A percentile compares a stretch with the other conserved stretches of the same genome.
These are phyloP conservation scores for Friedmanniomyces endolithicus DNA, from an alignment of 495 filamentous ascomycete genomes.

Conservation along the genomic window DNA sequence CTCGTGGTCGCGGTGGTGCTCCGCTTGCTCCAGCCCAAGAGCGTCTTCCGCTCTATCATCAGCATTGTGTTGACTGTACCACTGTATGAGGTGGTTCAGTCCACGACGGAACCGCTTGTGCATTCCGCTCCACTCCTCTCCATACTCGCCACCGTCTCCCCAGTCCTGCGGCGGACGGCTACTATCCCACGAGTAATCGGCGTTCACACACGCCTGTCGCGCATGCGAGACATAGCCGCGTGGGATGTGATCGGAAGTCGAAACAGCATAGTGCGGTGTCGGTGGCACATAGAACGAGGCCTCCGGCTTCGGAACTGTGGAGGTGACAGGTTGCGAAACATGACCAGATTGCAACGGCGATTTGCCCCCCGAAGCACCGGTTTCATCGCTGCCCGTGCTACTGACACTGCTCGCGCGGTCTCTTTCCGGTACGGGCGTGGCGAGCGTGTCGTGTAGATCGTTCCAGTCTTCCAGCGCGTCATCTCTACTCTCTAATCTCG, in stretches of 20 bases:
- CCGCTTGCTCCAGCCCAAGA: constrained; percentile 16
- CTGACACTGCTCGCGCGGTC: constrained; percentile 29
- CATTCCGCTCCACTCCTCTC: constrained; percentile 93
- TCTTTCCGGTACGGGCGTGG: constrained; percentile 16
- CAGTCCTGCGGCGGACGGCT: constrained; percentile 61
- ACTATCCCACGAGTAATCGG: constrained; percentile 94
- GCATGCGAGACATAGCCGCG: constrained; percentile 81
- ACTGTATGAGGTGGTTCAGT: constrained; percentile 59
- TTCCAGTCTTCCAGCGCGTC: constrained; percentile 21
- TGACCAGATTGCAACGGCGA: background rate
- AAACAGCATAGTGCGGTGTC: constrained; percentile 71
- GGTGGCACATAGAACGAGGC: constrained; percentile 52
- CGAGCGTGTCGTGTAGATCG: constrained; percentile 25
- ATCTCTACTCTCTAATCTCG: constrained; percentile 16
- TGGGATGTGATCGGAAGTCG: constrained; percentile 66
- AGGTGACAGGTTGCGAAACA: background rate
- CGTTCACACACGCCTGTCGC: constrained; percentile 69
- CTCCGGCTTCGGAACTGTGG: constrained; percentile 12
- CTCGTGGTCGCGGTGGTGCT: constrained; percentile 25
- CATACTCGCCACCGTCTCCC: constrained; percentile 76
- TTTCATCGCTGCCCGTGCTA: constrained; percentile 9
- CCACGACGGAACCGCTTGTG: constrained; percentile 76
- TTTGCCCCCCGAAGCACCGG: background rate
- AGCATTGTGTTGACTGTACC: constrained; percentile 54
- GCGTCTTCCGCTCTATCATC: constrained; percentile 24